Evolutionary conservation across 352 stramenopile genomes (phyloP).

Genomic region (Pythium utonaiense): DNA sequence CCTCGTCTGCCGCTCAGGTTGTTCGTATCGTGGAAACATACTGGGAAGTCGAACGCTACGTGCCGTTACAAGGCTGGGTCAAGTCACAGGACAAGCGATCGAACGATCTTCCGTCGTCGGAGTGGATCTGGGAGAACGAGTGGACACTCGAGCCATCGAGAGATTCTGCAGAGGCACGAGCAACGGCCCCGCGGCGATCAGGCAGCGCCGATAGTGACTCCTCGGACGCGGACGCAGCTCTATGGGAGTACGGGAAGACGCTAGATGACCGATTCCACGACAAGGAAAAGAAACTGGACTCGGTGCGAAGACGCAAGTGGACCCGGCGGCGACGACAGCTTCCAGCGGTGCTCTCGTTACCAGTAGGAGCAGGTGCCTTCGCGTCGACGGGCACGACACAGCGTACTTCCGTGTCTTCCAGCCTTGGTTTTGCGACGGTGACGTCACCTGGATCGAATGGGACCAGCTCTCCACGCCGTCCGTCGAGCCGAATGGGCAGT

Average conservation of each 20-base stretch:
- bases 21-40: conserved; percentile 62
- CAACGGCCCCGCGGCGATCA: conserved; percentile 11
- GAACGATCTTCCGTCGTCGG: conserved; percentile 64
- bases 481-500: conserved; percentile 13
- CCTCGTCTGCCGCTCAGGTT: background rate
- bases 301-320: conserved; percentile 64
- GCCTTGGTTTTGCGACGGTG: background rate
- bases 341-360: conserved; percentile 37
- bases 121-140: conserved; percentile 80
- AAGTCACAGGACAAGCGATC: conserved; percentile 51
- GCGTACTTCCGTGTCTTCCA: too few species aligned
- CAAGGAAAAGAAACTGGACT: conserved; percentile 75
- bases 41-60: conserved; percentile 72
- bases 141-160: conserved; percentile 46
- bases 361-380: background rate
- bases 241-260: conserved; percentile 68
- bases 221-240: conserved; percentile 6
- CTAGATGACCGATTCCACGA: conserved; percentile 71
- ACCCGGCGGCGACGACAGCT: conserved; percentile 55
- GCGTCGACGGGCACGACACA: background rate
- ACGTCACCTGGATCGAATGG: background rate
- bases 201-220: conserved; percentile 22
- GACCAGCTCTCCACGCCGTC: conserved; percentile 11
- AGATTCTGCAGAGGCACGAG: conserved; percentile 3
- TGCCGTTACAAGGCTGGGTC: conserved; percentile 69